Conservation (phyloP, 2,329 filamentous ascomycete genomes). For the Ophiostoma triangulosporum region DNA sequence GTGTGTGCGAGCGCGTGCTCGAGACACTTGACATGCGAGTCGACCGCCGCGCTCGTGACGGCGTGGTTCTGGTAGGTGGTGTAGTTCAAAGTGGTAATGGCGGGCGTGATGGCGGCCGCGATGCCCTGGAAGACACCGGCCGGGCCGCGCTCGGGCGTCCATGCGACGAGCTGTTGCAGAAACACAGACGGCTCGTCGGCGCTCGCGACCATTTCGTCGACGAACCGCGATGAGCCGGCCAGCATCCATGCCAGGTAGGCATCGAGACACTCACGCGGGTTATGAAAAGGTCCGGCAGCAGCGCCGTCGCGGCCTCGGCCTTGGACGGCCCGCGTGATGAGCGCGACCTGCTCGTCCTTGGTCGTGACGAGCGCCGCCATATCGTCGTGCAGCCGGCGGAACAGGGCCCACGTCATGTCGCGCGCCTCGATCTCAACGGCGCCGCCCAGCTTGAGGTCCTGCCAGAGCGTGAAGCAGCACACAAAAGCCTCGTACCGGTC, state of each 20-base stretch:
- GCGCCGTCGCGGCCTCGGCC: neutral
- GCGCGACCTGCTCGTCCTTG: neutral
- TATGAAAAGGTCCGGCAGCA: neutral
- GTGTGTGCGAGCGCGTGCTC: neutral
- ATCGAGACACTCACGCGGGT: neutral
- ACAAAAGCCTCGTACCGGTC: slow-evolving; percentile 21
- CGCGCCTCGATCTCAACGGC: slow-evolving; percentile 17
- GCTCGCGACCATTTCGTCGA: slow-evolving; percentile 10
- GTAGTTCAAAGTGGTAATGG: neutral
- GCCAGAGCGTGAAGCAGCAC: slow-evolving; percentile 20
- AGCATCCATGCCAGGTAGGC: slow-evolving; percentile 14
- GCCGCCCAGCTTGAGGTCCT: slow-evolving; percentile 17
- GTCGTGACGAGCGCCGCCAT: slow-evolving; percentile 5
- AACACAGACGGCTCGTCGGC: slow-evolving; percentile 3
- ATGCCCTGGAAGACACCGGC: neutral
- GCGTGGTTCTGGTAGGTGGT: slow-evolving; percentile 3
- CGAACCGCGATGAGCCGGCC: slow-evolving; percentile 9
- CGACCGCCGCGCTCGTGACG: neutral
- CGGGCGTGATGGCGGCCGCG: neutral
- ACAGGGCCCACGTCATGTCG: slow-evolving; percentile 16
- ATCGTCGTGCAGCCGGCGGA: slow-evolving; percentile 16
- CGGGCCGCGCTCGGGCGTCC: slow-evolving; percentile 3
- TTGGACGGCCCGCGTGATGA: neutral
- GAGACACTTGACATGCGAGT: slow-evolving; percentile 7
- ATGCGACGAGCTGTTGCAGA: slow-evolving; percentile 6